Evolutionary conservation across 2,329 filamentous ascomycete genomes (phyloP).

Genomic region (Kalaharituber pfeilii): DNA sequence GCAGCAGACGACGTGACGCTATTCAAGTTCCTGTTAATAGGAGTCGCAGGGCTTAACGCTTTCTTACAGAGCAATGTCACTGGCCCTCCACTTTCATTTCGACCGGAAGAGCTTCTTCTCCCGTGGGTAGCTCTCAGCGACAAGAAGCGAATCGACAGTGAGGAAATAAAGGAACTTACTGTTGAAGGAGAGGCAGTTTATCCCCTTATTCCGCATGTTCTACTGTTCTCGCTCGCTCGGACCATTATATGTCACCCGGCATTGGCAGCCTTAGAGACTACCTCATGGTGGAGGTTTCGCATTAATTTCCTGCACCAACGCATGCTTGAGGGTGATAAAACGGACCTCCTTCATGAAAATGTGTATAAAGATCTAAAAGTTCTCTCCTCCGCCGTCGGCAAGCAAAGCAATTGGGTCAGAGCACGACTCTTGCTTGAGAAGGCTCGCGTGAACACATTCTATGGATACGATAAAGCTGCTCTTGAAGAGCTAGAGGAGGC

Average conservation of each 20-base stretch:
- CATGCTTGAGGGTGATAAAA: conserved; percentile 42
- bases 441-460: conserved; percentile 65
- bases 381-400: conserved; percentile 24
- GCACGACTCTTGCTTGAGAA: conserved; percentile 65
- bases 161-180: conserved; percentile 50
- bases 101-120: conserved; percentile 34
- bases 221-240: conserved; percentile 65
- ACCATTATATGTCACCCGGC: conserved; percentile 36
- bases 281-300: conserved; percentile 48
- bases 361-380: conserved; percentile 43
- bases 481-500: conserved; percentile 53
- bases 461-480: conserved; percentile 64
- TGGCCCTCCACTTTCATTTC: conserved; percentile 56
- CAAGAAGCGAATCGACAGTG: conserved; percentile 30
- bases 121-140: conserved; percentile 30
- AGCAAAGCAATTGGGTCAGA: conserved; percentile 29
- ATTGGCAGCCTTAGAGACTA: conserved; percentile 24
- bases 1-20: neutral
- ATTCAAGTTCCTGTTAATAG: conserved; percentile 35
- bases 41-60: conserved; percentile 51
- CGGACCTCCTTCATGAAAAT: conserved; percentile 39
- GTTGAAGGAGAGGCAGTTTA: conserved; percentile 80
- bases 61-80: conserved; percentile 82
- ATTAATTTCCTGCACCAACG: conserved; percentile 57
- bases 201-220: conserved; percentile 62